phyloP scores from a whole-genome alignment of 2,329 filamentous ascomycete genomes.

The Hymenoscyphus repandus region DNA sequence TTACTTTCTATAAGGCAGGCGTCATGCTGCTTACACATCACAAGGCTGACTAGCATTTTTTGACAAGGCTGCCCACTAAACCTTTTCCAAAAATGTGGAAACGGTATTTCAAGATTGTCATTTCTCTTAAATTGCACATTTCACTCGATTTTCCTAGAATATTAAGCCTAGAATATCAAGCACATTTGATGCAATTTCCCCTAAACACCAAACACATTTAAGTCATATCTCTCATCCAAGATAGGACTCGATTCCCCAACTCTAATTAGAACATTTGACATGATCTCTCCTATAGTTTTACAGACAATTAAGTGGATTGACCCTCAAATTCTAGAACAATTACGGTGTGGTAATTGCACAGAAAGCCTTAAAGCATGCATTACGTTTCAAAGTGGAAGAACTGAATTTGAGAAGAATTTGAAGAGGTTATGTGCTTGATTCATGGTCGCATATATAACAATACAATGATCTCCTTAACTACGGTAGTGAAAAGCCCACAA shows the following conservation, averaged over 20 bases:
- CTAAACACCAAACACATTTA: neutral
- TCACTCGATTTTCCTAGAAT: neutral
- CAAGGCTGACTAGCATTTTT: neutral
- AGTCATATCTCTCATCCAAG: neutral
- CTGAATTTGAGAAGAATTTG: too few relatives aligned
- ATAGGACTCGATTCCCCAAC: neutral
- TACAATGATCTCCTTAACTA: conserved; percentile 1
- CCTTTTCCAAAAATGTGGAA: neutral
- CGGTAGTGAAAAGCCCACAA: neutral
- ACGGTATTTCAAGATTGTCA: neutral
- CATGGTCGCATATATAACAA: conserved; percentile 11
- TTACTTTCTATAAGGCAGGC: neutral
- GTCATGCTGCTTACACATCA: neutral
- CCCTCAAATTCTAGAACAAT: too few relatives aligned
- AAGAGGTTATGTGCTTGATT: neutral
- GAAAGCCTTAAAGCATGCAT: too few relatives aligned
- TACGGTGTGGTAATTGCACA: too few relatives aligned
- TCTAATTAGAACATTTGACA: neutral
- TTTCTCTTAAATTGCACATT: too few relatives aligned
- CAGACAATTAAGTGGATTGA: too few relatives aligned
- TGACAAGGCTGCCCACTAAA: neutral
- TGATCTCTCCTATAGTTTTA: neutral
- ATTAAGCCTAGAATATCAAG: neutral
- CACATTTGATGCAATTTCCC: neutral
- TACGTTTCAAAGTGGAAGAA: too few relatives aligned